These are phyloP conservation scores for Xylaria telfairii DNA, from an alignment of 495 filamentous ascomycete genomes.

Conservation along the genomic window DNA sequence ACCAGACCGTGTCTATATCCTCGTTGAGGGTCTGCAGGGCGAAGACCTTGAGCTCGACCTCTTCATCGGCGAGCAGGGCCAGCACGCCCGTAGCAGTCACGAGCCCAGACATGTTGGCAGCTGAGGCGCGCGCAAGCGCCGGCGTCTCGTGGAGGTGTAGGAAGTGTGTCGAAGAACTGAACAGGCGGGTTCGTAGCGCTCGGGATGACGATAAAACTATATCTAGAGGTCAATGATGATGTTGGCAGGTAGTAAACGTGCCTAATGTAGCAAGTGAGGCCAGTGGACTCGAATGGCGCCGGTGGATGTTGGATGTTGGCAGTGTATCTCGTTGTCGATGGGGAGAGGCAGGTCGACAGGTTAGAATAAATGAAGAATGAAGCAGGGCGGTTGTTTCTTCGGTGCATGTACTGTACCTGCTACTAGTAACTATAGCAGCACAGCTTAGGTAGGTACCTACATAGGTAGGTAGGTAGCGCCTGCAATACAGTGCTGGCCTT, in stretches of 20 bases:
- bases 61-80: constrained; percentile 93
- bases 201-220: not conserved
- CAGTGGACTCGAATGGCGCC: constrained; percentile 3
- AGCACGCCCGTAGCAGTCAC: constrained; percentile 93
- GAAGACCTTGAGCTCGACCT: constrained; percentile 89
- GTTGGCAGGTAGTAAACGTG: not conserved
- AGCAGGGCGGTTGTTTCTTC: not conserved
- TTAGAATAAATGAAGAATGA: not conserved
- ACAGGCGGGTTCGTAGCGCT: not conserved
- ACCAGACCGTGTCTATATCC: constrained; percentile 95
- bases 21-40: constrained; percentile 93
- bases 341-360: not conserved
- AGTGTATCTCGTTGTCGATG: not conserved
- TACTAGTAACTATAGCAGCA: not conserved
- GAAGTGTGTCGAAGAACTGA: not conserved
- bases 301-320: not conserved
- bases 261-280: not conserved
- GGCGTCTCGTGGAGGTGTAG: not conserved
- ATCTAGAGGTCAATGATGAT: not conserved
- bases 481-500: no score
- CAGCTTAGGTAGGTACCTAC: not conserved
- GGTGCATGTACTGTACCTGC: not conserved
- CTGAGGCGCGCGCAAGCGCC: not conserved
- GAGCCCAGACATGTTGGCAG: constrained; percentile 86
- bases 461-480: no score